Evolutionary conservation across 345 rosid species (phyloP).

Genomic region (Syzygium jambos): DNA sequence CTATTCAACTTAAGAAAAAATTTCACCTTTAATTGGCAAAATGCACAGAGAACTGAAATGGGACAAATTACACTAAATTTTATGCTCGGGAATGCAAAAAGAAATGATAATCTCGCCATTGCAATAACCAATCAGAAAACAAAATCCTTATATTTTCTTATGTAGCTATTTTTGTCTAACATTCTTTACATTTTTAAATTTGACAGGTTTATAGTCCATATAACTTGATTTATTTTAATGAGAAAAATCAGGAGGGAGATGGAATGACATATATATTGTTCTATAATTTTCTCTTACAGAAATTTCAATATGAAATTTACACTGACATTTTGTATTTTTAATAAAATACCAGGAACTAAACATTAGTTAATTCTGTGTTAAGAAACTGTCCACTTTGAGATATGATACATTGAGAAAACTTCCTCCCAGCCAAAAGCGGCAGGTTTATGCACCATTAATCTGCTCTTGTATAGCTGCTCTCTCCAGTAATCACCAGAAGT

Average conservation of each 20-base stretch:
- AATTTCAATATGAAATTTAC: background rate
- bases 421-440: background rate
- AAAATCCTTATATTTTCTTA: background rate
- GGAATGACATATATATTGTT: background rate
- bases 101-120: background rate
- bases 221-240: background rate
- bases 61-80: background rate
- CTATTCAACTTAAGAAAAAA: background rate
- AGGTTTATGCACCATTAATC: background rate
- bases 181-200: background rate
- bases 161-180: background rate
- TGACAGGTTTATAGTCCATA: background rate
- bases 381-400: background rate
- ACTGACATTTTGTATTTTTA: background rate
- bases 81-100: background rate
- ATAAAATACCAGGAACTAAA: background rate
- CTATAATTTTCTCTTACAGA: background rate
- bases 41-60: background rate
- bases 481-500: conserved; percentile 37
- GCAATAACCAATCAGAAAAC: background rate
- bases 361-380: background rate
- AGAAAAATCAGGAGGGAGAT: background rate
- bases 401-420: background rate
- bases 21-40: background rate
- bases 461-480: background rate